phyloP scores from a whole-genome alignment of 768 basidiomycete species.

The Tulasnella sp. region DNA sequence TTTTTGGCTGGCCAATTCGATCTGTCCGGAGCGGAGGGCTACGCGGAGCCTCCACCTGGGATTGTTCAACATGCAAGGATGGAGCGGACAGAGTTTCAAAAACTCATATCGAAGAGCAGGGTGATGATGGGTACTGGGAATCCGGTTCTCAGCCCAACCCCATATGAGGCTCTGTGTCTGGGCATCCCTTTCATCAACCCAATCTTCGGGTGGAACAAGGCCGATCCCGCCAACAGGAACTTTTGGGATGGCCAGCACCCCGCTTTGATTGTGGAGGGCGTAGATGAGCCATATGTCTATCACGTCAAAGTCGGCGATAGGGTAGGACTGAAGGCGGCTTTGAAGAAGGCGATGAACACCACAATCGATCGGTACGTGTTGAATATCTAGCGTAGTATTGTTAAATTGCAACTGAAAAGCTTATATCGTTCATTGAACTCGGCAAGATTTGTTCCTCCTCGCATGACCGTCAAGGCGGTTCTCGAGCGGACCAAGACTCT shows the following conservation, averaged over 20 bases:
- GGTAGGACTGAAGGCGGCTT: slow-evolving; percentile 14
- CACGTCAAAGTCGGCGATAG: slow-evolving; percentile 19
- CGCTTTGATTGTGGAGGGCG: slow-evolving; percentile 14
- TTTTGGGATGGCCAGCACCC: slow-evolving; percentile 22
- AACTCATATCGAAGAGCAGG: neutral
- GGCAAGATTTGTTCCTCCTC: neutral
- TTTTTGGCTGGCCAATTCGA: neutral
- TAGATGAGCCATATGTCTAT: slow-evolving; percentile 21
- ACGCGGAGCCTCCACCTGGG: neutral
- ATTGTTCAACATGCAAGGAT: neutral
- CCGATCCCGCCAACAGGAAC: slow-evolving; percentile 19
- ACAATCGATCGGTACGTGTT: slow-evolving; percentile 12
- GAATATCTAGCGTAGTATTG: too few relatives aligned
- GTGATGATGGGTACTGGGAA: slow-evolving; percentile 14
- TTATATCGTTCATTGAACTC: too few relatives aligned
- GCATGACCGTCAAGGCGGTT: neutral
- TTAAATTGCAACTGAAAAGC: too few relatives aligned
- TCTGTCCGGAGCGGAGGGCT: neutral
- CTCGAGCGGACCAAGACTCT: neutral
- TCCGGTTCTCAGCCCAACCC: slow-evolving; percentile 14
- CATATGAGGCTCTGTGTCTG: slow-evolving; percentile 17
- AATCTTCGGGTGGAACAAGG: slow-evolving; percentile 18
- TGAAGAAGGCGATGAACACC: slow-evolving; percentile 15
- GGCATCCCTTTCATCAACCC: slow-evolving; percentile 25
- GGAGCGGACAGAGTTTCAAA: neutral